Evolutionary conservation across 2,329 filamentous ascomycete species (phyloP).

Genomic region (Plectosphaerella cucumerina): DNA sequence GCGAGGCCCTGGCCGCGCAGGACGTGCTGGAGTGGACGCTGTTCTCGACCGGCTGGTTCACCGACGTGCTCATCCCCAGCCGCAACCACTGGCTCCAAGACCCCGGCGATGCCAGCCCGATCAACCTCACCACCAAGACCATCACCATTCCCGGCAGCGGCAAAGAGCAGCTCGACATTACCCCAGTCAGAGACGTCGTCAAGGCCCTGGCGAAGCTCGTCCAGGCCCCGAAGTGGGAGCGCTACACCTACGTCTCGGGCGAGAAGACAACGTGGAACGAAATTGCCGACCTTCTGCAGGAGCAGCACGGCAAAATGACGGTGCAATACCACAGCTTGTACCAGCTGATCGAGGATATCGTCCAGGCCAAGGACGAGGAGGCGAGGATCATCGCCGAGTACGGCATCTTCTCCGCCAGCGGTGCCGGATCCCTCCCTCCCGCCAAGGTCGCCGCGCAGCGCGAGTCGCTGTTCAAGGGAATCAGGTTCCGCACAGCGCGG

Average conservation of each 20-base stretch:
- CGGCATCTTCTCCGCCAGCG: slow-evolving; percentile 6
- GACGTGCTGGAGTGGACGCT: slow-evolving; percentile 12
- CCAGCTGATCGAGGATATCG: slow-evolving; percentile 3
- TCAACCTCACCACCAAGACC: slow-evolving; percentile 2
- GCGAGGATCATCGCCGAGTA: slow-evolving; percentile 6
- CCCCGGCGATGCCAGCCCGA: slow-evolving; percentile 4
- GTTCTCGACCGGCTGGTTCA: slow-evolving; percentile 10
- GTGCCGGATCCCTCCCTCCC: slow-evolving; percentile 4
- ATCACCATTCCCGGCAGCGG: slow-evolving; percentile 5
- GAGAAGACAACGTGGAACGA: slow-evolving; percentile 7
- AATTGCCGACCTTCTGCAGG: background rate
- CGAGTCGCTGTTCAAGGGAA: slow-evolving; percentile 4
- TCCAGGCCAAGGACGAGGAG: background rate
- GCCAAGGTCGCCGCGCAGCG: slow-evolving; percentile 8
- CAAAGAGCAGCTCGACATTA: slow-evolving; percentile 6
- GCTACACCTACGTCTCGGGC: slow-evolving; percentile 7
- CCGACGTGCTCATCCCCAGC: slow-evolving; percentile 10
- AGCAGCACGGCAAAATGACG: background rate
- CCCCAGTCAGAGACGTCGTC: slow-evolving; percentile 6
- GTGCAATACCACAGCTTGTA: slow-evolving; percentile 1
- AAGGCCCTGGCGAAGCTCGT: slow-evolving; percentile 7
- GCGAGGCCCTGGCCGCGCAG: slow-evolving; percentile 6
- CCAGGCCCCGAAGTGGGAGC: slow-evolving; percentile 5
- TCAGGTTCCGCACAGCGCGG: slow-evolving; percentile 1
- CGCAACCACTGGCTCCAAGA: slow-evolving; percentile 8